Percentiles rank a stretch among this genome's conserved stretches.
phyloP scores from a whole-genome alignment of 2,329 filamentous ascomycete species.

The Zasmidium citrigriseum region DNA sequence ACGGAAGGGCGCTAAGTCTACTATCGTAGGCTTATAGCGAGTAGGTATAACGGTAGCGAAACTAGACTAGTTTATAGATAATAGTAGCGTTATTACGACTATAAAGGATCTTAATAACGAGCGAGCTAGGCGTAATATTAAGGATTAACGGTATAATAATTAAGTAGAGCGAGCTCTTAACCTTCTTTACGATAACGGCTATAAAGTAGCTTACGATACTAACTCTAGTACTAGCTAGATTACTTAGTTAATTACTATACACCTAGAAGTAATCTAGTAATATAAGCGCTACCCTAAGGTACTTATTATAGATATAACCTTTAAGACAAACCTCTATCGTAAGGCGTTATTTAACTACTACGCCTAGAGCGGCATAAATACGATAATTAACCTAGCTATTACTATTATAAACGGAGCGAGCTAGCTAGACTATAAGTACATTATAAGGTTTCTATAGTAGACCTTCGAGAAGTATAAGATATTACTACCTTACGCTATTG shows the following conservation, averaged over 20 bases:
- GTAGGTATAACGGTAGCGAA: not conserved
- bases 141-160: not conserved
- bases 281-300: not conserved
- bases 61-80: not conserved
- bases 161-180: not conserved
- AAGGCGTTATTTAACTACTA: not conserved
- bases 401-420: not conserved
- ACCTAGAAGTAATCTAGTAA: not conserved
- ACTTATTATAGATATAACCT: not conserved
- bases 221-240: not conserved
- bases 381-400: not conserved
- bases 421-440: not conserved
- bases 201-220: not conserved
- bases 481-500: not conserved
- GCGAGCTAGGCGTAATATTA: not conserved
- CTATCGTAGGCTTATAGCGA: too few relatives aligned
- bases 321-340: not conserved
- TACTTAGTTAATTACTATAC: not conserved
- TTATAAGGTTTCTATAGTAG: not conserved
- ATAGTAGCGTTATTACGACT: not conserved
- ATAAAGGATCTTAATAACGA: not conserved
- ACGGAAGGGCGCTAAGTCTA: too few relatives aligned
- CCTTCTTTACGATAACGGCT: not conserved
- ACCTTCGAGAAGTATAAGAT: not conserved
- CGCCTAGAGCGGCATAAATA: not conserved